A percentile compares a stretch with the other conserved stretches of the same genome.
Evolutionary conservation across 208 protist genomes (phyloP).

Genomic region (Cochliopodium minus): DNA sequence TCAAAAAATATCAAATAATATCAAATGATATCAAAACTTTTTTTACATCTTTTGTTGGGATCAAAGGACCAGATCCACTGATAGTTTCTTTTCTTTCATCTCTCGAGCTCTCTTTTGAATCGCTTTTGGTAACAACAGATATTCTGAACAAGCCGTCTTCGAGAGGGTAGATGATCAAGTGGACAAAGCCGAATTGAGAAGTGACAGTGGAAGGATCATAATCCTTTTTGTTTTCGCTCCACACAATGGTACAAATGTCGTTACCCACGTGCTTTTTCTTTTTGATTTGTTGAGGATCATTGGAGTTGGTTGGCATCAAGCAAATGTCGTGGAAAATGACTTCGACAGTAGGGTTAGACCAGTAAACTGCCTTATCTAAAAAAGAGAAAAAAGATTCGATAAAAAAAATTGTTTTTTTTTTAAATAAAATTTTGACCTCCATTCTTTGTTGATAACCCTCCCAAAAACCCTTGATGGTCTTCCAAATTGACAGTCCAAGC

Average conservation of each 20-base stretch:
- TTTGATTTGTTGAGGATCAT: slow-evolving; percentile 4
- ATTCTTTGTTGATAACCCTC: too few relatives aligned
- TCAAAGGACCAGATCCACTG: too few relatives aligned
- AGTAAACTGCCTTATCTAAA: slow-evolving; percentile 4
- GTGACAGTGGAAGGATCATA: slow-evolving; percentile 46
- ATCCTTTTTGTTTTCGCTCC: slow-evolving; percentile 37
- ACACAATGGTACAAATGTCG: slow-evolving; percentile 58
- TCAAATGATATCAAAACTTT: too few relatives aligned
- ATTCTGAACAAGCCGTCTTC: slow-evolving; percentile 39
- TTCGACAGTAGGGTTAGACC: slow-evolving; percentile 12
- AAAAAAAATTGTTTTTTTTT: too few relatives aligned
- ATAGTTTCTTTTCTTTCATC: too few relatives aligned
- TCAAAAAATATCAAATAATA: too few relatives aligned
- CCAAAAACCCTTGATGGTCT: slow-evolving; percentile 12
- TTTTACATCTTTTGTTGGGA: too few relatives aligned
- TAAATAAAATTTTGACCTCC: too few relatives aligned
- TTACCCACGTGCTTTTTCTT: slow-evolving; percentile 56
- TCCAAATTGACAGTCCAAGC: slow-evolving; percentile 17
- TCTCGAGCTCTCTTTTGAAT: too few relatives aligned
- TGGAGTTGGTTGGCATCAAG: slow-evolving; percentile 4
- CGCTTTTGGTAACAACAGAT: slow-evolving; percentile 26
- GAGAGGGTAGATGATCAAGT: slow-evolving; percentile 57
- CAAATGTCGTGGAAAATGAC: slow-evolving; percentile 14
- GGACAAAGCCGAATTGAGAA: slow-evolving; percentile 51
- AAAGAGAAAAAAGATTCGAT: background rate